A percentile compares a stretch with the other conserved stretches of the same genome.
phyloP scores from a whole-genome alignment of 2,329 filamentous ascomycete species.

The Aureobasidium sp. region DNA sequence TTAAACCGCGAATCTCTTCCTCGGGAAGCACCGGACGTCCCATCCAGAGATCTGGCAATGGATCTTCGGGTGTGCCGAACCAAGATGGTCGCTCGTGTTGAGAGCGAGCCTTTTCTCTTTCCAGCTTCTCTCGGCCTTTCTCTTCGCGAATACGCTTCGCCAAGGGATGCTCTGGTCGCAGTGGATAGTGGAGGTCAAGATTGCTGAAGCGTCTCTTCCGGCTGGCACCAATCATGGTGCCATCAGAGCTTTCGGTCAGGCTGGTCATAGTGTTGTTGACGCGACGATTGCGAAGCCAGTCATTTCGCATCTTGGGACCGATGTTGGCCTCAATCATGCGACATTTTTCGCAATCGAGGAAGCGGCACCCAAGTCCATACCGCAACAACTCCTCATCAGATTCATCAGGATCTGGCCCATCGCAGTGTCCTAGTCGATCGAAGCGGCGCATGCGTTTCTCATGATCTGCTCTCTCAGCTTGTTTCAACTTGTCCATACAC shows the following conservation, averaged over 20 bases:
- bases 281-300: background rate
- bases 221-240: background rate
- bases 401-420: background rate
- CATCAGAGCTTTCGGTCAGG: background rate
- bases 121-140: background rate
- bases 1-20: background rate
- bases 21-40: background rate
- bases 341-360: background rate
- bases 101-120: background rate
- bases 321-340: background rate
- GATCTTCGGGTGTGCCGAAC: background rate
- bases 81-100: background rate
- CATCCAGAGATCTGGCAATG: constrained; percentile 3
- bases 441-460: background rate
- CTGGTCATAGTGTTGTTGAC: background rate
- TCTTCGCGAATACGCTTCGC: background rate
- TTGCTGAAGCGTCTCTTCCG: background rate
- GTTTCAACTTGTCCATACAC: background rate
- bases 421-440: background rate
- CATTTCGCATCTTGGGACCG: background rate
- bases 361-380: background rate
- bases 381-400: background rate
- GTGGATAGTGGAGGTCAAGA: background rate
- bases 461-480: background rate
- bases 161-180: background rate